These are phyloP conservation scores for Daedalea quercina DNA, from an alignment of 768 basidiomycete species.

Conservation along the genomic window DNA sequence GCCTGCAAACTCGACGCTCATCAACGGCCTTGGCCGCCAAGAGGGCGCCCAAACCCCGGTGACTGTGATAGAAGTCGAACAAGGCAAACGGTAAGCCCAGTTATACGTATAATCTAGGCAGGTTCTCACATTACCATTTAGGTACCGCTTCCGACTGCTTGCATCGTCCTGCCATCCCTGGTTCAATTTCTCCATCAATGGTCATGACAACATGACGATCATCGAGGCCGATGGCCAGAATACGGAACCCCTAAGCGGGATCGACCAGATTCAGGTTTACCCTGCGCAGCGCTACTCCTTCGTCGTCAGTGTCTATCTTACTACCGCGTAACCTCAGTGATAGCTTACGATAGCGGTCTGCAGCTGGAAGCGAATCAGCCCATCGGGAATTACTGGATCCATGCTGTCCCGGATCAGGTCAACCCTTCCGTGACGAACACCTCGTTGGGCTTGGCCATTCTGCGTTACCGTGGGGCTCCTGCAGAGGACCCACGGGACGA, in stretches of 20 bases:
- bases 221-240: constrained; percentile 46
- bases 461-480: constrained; percentile 43
- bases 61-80: constrained; percentile 14
- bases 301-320: constrained; percentile 18
- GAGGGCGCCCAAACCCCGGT: constrained; percentile 1
- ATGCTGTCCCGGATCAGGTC: constrained; percentile 30
- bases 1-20: constrained; percentile 2
- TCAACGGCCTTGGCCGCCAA: constrained; percentile 8
- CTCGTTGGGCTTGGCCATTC: constrained; percentile 29
- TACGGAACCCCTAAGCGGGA: constrained; percentile 26
- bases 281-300: constrained; percentile 49
- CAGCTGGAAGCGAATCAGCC: constrained; percentile 31
- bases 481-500: constrained; percentile 34
- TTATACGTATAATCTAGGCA: too few species aligned
- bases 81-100: constrained; percentile 12
- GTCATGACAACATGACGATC: constrained; percentile 37
- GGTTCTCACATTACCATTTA: background rate
- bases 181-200: constrained; percentile 38
- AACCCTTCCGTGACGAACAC: constrained; percentile 36
- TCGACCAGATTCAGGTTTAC: constrained; percentile 37
- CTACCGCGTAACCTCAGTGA: background rate
- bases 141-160: constrained; percentile 12
- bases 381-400: constrained; percentile 51
- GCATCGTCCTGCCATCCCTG: constrained; percentile 22
- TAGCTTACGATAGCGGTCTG: background rate